Conservation (phyloP, 192 early-diverging fungal genomes). For the Phlyctochytrium bullatum region DNA sequence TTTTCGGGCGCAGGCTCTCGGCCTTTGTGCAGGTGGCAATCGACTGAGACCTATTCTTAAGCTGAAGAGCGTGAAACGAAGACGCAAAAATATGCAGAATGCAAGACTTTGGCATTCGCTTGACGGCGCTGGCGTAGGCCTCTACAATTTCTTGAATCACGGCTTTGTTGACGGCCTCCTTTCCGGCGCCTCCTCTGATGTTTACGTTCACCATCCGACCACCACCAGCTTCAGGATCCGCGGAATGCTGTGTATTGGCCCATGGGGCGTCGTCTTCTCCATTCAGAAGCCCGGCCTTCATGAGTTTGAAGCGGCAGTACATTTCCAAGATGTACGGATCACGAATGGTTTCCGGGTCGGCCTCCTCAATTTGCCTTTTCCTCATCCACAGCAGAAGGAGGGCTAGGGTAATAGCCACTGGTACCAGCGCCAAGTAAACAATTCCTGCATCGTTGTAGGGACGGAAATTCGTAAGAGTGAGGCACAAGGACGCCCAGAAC, state of each 20-base stretch:
- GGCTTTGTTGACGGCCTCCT: too few relatives aligned
- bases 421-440: conserved; percentile 19
- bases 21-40: conserved; percentile 32
- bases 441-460: conserved; percentile 39
- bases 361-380: conserved; percentile 23
- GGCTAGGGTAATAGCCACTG: conserved; percentile 17
- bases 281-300: conserved; percentile 16
- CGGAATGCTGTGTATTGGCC: too few relatives aligned
- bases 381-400: conserved; percentile 11
- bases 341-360: conserved; percentile 8
- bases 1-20: conserved; percentile 16
- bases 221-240: too few relatives aligned
- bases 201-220: too few relatives aligned
- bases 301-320: conserved; percentile 27
- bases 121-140: conserved; percentile 12
- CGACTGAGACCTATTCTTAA: conserved; percentile 41
- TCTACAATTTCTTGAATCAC: conserved; percentile 26
- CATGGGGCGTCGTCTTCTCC: too few relatives aligned
- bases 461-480: conserved; percentile 24
- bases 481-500: conserved; percentile 34
- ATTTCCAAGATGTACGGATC: conserved; percentile 30
- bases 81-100: conserved; percentile 32
- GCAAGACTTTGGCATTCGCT: conserved; percentile 28
- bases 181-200: too few relatives aligned
- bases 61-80: conserved; percentile 34